Percentiles rank a stretch among this genome's conserved stretches.
These are phyloP conservation scores for Cyclostephanos tholiformis DNA, from an alignment of 108 stramenopile genomes.

Conservation along the genomic window DNA sequence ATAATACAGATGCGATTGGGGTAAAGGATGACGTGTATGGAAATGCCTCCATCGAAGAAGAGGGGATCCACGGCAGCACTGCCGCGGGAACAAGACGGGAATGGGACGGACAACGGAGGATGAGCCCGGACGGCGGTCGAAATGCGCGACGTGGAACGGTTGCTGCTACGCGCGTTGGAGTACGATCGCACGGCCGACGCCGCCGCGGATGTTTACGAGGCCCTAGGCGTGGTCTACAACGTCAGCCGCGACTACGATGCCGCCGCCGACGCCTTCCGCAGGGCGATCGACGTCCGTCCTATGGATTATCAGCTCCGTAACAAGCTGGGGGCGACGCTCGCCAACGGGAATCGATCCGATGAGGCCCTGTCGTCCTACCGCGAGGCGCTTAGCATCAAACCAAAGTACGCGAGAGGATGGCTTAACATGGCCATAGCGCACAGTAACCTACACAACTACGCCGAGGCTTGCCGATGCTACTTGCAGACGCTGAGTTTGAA, in stretches of 20 bases:
- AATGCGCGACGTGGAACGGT: constrained; percentile 81
- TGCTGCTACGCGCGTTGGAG: constrained; percentile 79
- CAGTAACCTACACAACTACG: constrained; percentile 83
- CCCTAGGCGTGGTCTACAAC: constrained; percentile 93
- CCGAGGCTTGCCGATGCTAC: constrained; percentile 91
- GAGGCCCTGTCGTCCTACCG: constrained; percentile 86
- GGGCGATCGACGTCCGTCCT: constrained; percentile 70
- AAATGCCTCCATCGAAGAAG: constrained; percentile 15
- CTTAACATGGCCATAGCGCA: constrained; percentile 97
- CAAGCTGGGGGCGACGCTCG: constrained; percentile 95
- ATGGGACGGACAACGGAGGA: constrained; percentile 14
- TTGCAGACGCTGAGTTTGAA: constrained; percentile 91
- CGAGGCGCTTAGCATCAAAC: constrained; percentile 83
- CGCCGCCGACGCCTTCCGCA: constrained; percentile 77
- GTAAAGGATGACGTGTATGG: constrained; percentile 70
- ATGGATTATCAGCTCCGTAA: constrained; percentile 90
- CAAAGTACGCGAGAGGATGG: constrained; percentile 94
- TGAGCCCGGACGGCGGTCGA: constrained; percentile 24
- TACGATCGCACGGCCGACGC: constrained; percentile 60
- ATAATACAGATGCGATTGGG: constrained; percentile 6
- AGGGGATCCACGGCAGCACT: background rate
- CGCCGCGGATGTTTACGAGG: constrained; percentile 82
- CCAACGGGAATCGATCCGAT: constrained; percentile 88
- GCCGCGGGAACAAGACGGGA: constrained; percentile 1
- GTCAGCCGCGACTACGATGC: constrained; percentile 88